Conservation (phyloP, 495 filamentous ascomycete species). For the Halenospora varia region DNA sequence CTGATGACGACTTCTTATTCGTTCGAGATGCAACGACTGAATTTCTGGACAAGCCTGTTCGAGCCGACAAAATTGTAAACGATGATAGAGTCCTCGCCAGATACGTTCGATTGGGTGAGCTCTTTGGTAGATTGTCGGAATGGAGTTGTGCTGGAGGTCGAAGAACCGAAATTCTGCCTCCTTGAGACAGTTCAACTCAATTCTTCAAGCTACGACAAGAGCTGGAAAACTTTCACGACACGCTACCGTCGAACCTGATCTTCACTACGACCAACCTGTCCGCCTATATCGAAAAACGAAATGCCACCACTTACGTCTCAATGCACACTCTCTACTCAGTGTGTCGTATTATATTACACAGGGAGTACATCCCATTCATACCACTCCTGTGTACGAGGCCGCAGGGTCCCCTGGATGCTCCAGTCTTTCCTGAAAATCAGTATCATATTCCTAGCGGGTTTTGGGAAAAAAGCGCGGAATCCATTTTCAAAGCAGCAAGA, state of each 20-base stretch:
- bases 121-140: conserved; percentile 74
- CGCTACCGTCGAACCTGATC: conserved; percentile 64
- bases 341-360: conserved; percentile 73
- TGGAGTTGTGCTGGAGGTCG: conserved; percentile 73
- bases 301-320: conserved; percentile 68
- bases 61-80: conserved; percentile 39
- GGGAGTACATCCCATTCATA: conserved; percentile 80
- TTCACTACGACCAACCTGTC: conserved; percentile 72
- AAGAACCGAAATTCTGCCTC: conserved; percentile 46
- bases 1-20: conserved; percentile 63
- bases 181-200: conserved; percentile 59
- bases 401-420: conserved; percentile 68
- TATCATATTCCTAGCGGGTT: conserved; percentile 51
- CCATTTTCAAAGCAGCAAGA: conserved; percentile 67
- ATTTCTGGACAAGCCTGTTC: conserved; percentile 34
- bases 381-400: conserved; percentile 66
- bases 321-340: conserved; percentile 76
- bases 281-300: conserved; percentile 72
- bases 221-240: conserved; percentile 61
- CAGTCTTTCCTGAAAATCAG: conserved; percentile 55
- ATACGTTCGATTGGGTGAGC: conserved; percentile 71
- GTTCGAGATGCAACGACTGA: conserved; percentile 60
- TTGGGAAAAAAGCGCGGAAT: conserved; percentile 71
- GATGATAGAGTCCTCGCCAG: conserved; percentile 70
- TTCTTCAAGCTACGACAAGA: conserved; percentile 57